Conservation (phyloP, 306 rosid species). For the Vicia villosa region DNA sequence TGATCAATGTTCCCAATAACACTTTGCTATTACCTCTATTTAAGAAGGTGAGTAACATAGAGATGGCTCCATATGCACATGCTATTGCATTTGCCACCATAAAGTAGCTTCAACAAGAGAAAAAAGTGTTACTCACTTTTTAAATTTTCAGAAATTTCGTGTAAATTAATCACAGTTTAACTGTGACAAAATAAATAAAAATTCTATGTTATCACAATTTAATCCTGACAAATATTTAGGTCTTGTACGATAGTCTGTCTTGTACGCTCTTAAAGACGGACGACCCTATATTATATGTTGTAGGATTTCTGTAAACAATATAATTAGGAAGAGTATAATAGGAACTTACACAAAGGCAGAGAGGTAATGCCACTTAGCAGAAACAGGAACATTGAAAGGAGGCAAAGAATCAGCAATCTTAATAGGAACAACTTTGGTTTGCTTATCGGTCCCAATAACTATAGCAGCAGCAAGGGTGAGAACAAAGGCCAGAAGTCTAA, state of each 20-base stretch:
- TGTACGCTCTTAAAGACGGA: too few relatives aligned
- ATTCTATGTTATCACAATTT: too few relatives aligned
- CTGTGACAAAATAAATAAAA: too few relatives aligned
- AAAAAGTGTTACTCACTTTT: not conserved
- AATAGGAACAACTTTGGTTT: constrained; percentile 49
- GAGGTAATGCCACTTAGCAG: constrained; percentile 70
- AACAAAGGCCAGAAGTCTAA: constrained; percentile 58
- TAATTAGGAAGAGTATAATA: too few relatives aligned
- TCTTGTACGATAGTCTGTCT: too few relatives aligned
- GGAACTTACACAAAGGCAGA: constrained; percentile 69
- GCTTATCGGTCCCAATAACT: constrained; percentile 52
- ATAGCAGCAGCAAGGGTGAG: constrained; percentile 61
- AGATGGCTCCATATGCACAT: constrained; percentile 55
- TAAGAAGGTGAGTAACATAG: constrained; percentile 38
- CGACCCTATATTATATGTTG: too few relatives aligned
- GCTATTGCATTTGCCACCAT: constrained; percentile 64
- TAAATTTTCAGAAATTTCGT: too few relatives aligned
- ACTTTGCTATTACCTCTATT: constrained; percentile 42
- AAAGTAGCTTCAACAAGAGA: constrained; percentile 48
- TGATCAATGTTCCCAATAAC: constrained; percentile 18
- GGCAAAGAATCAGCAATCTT: constrained; percentile 41
- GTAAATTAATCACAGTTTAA: too few relatives aligned
- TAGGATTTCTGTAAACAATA: too few relatives aligned
- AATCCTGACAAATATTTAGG: too few relatives aligned
- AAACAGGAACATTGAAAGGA: constrained; percentile 51